Percentiles rank a stretch among this genome's conserved stretches.
Conservation (phyloP, 495 filamentous ascomycete species). For the Penicillium goetzii region DNA sequence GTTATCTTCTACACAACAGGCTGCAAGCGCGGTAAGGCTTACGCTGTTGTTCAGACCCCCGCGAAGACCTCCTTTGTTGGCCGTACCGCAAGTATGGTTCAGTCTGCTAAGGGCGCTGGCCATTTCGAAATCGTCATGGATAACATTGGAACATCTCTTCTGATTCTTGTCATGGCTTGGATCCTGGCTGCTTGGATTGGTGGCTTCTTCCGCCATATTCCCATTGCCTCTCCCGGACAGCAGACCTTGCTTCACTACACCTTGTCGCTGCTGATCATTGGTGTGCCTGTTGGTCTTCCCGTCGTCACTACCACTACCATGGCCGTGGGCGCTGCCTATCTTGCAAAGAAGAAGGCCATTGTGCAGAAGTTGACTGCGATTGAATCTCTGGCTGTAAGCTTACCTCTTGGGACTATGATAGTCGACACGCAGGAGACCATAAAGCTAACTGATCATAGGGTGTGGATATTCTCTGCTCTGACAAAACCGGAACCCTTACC, state of each 20-base stretch:
- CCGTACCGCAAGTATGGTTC: conserved; percentile 68
- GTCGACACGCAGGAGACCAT: background rate
- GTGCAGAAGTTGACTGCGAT: conserved; percentile 96
- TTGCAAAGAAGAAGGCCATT: conserved; percentile 94
- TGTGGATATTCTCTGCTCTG: conserved; percentile 96
- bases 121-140: conserved; percentile 82
- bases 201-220: conserved; percentile 69
- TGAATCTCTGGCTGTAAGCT: conserved; percentile 76
- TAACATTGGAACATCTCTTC: conserved; percentile 68
- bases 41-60: conserved; percentile 61
- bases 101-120: conserved; percentile 67
- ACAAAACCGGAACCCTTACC: conserved; percentile 80
- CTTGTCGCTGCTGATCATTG: conserved; percentile 82
- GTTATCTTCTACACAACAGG: conserved; percentile 71
- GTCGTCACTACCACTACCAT: conserved; percentile 96
- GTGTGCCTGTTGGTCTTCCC: conserved; percentile 94
- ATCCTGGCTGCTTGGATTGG: conserved; percentile 72
- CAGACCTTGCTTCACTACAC: conserved; percentile 66
- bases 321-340: conserved; percentile 92
- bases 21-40: conserved; percentile 74
- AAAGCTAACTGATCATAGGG: conserved; percentile 49
- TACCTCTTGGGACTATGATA: background rate
- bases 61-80: conserved; percentile 74
- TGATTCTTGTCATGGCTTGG: conserved; percentile 70
- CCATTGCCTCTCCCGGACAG: conserved; percentile 62